A percentile compares a stretch with the other conserved stretches of the same genome.
Evolutionary conservation across 1,284 basidiomycete genomes (phyloP).

Genomic region (Ustilago cynodontis): DNA sequence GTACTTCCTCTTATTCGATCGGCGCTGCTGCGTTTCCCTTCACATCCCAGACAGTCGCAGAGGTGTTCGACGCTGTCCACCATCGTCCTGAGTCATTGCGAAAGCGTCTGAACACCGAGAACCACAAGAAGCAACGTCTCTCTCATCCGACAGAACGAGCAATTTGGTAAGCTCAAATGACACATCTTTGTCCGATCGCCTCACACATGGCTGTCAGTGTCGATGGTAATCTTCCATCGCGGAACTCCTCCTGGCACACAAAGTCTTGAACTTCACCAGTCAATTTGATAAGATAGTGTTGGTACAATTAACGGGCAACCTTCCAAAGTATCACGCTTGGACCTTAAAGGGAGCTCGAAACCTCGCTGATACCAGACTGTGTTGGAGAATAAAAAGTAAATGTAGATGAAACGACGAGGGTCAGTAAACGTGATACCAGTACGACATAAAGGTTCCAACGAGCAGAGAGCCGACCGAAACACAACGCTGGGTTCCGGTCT

Average conservation of each 20-base stretch:
- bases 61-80: not conserved
- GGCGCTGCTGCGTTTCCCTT: no score
- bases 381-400: not conserved
- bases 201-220: no score
- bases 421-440: slow-evolving; percentile 9
- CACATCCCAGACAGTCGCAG: not conserved
- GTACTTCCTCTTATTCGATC: no score
- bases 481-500: not conserved
- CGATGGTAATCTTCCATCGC: no score
- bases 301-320: not conserved
- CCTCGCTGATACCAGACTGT: slow-evolving; percentile 48
- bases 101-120: not conserved
- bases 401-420: not conserved
- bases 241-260: no score
- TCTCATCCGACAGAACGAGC: no score
- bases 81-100: not conserved
- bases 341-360: slow-evolving; percentile 20
- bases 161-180: no score
- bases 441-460: not conserved
- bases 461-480: not conserved
- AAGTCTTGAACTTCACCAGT: no score
- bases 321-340: not conserved
- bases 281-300: not conserved
- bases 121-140: no score
- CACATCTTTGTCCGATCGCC: no score